Conservation (phyloP, 2,329 filamentous ascomycete genomes). For the Fonsecaea pedrosoi region DNA sequence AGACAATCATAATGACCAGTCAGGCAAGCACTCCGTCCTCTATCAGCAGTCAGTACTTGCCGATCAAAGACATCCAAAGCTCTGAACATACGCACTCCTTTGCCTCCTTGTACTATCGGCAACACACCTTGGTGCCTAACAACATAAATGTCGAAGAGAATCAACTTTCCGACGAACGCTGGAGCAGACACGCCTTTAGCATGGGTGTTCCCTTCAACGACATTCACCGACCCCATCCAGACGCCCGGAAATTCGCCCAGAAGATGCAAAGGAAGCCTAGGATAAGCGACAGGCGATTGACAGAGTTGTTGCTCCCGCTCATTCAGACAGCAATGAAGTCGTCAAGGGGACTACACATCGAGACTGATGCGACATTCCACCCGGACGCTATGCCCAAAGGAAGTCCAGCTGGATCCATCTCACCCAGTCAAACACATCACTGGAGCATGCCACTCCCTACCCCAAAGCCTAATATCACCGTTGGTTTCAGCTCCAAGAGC, state of each 20-base stretch:
- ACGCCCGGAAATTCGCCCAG: constrained; percentile 28
- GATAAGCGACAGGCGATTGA: constrained; percentile 18
- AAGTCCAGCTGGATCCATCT: constrained; percentile 5
- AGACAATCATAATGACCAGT: constrained; percentile 21
- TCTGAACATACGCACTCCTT: background rate
- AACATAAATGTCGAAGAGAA: constrained; percentile 21
- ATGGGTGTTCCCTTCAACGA: constrained; percentile 30
- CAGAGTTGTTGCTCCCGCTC: constrained; percentile 24
- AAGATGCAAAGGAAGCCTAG: constrained; percentile 25
- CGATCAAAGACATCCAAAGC: constrained; percentile 15
- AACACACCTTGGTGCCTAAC: constrained; percentile 26
- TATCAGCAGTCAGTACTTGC: constrained; percentile 5
- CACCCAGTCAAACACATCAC: constrained; percentile 5
- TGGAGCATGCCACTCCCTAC: constrained; percentile 29
- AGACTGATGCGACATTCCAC: constrained; percentile 23
- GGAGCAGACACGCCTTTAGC: constrained; percentile 30
- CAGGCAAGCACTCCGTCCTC: constrained; percentile 16
- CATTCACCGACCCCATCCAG: constrained; percentile 19
- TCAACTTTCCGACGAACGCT: constrained; percentile 25
- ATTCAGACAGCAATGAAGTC: constrained; percentile 25
- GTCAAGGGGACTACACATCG: constrained; percentile 22
- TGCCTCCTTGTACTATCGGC: constrained; percentile 22
- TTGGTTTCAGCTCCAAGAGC: constrained; percentile 29
- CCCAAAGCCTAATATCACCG: constrained; percentile 29
- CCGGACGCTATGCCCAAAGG: constrained; percentile 29